A percentile compares a stretch with the other conserved stretches of the same genome.
Evolutionary conservation across 495 filamentous ascomycete genomes (phyloP).

Genomic region (Parathielavia hyrcaniae): DNA sequence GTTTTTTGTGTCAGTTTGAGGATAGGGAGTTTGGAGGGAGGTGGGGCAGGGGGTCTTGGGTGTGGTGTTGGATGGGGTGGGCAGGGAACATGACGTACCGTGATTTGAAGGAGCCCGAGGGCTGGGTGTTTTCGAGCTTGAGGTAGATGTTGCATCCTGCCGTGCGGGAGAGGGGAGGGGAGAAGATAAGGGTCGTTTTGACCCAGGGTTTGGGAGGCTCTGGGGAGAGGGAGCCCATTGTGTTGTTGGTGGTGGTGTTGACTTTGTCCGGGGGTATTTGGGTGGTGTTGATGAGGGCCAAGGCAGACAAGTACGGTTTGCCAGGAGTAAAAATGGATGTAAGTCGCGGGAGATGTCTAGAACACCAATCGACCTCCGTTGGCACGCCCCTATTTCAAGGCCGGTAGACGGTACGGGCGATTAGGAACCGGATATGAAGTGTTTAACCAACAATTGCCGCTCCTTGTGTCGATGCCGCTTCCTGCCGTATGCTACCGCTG

Average conservation of each 20-base stretch:
- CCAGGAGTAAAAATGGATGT: background rate
- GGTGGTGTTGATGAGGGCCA: background rate
- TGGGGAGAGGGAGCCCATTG: constrained; percentile 37
- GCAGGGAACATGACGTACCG: constrained; percentile 39
- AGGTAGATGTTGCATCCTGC: constrained; percentile 79
- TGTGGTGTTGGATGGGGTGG: background rate
- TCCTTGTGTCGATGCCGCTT: background rate
- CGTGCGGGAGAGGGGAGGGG: constrained; percentile 57
- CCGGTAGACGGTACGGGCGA: background rate
- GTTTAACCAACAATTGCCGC: constrained; percentile 5
- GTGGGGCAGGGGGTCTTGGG: background rate
- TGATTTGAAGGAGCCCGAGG: constrained; percentile 92
- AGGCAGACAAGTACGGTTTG: background rate
- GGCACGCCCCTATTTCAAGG: constrained; percentile 1
- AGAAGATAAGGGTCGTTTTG: constrained; percentile 66
- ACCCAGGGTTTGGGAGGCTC: constrained; percentile 55
- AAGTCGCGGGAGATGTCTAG: background rate
- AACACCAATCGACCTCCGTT: background rate
- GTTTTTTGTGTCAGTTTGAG: too few relatives aligned
- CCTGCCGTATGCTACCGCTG: constrained; percentile 5
- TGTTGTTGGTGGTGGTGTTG: constrained; percentile 7
- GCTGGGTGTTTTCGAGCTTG: constrained; percentile 91
- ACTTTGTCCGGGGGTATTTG: too few relatives aligned
- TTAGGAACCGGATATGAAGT: constrained; percentile 1
- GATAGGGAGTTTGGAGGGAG: background rate